Base-by-base conservation (phyloP, 31 red algal genomes). In the Asparagopsis taxiformis region DNA sequence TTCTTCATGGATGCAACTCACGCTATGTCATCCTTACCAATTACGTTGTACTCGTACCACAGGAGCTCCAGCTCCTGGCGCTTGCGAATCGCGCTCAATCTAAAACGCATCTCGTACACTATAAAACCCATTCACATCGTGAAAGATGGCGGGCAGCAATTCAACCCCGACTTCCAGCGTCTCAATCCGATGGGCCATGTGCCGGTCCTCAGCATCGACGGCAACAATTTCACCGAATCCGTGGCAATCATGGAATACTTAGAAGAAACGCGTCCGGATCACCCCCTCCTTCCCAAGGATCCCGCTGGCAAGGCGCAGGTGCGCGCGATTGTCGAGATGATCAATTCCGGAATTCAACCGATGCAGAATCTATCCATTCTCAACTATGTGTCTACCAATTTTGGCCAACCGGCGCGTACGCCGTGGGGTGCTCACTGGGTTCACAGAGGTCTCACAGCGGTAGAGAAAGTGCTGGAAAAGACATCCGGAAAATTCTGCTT, bases 261-360 rank as follows among this genome's bases (percentile, higher is more conserved):
- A 10, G 83, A 88, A 51, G 83, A 88, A 63, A 82, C 83, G 36
- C 65, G 37, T 6, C 65, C 65, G 6, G 11, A 48, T 21, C 49
- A 25, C 8, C 41, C 75, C 26, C 34, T 88, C 6, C 36, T 82
- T 46, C 83, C 83, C 0, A 70, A 15, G n/a, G 77, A 83, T 1
- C 68, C 83, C 4, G 22, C 19, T 10, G 19, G 6, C 6, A n/a
- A 76, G 30, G 83, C 77, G 31, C 75, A 80, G 53, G 83, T 88
- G 6, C 75, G 83, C 28, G 62, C 55, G n/a, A 48, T 75, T 19
- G 83, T 88, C 16, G 83, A 88, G 55, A 76, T 82, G 25, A 56
- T 88, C 19, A 88, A 88, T 43, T 55, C 83, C 1, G 83, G 78
- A 21, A 88, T 82, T 57, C 83, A 88, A 73, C 83, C 83, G 16